Conservation (phyloP, 2,329 filamentous ascomycete genomes). For the Cylindrodendrum hubeiense region DNA sequence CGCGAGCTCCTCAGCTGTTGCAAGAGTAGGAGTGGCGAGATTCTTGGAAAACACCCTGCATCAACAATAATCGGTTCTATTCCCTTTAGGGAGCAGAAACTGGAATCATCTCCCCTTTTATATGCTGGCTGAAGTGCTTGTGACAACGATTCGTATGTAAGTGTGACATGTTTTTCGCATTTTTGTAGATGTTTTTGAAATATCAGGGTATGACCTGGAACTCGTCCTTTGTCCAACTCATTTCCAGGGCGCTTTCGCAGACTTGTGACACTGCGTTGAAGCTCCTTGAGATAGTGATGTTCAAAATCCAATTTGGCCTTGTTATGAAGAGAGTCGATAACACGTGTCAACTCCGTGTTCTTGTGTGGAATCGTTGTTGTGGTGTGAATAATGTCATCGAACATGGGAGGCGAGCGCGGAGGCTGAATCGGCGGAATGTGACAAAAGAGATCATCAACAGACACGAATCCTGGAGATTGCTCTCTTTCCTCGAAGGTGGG, state of each 20-base stretch:
- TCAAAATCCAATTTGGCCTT: conserved; percentile 26
- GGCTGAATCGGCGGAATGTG: not conserved
- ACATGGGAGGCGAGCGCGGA: fast-evolving
- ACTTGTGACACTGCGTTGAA: conserved; percentile 26
- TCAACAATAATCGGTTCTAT: not conserved
- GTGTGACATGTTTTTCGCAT: not conserved
- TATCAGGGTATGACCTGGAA: not conserved
- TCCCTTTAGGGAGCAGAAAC: not conserved
- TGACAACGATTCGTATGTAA: not conserved
- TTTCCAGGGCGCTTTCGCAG: not conserved
- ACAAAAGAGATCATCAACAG: conserved; percentile 20
- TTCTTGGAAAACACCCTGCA: conserved; percentile 37
- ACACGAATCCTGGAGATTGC: conserved; percentile 13
- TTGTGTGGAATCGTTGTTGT: not conserved
- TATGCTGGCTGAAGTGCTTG: not conserved
- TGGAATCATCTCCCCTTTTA: not conserved
- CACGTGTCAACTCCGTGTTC: conserved; percentile 2
- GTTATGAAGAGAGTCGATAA: conserved; percentile 23
- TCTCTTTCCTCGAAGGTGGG: too few species aligned
- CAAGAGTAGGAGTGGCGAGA: conserved; percentile 51
- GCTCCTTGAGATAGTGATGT: conserved; percentile 22
- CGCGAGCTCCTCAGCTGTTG: conserved; percentile 44
- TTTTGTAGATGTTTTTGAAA: conserved; percentile 12
- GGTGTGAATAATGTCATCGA: not conserved
- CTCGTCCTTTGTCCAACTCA: not conserved